phyloP scores from a whole-genome alignment of 2,329 filamentous ascomycete species.

The Fusarium coicis region DNA sequence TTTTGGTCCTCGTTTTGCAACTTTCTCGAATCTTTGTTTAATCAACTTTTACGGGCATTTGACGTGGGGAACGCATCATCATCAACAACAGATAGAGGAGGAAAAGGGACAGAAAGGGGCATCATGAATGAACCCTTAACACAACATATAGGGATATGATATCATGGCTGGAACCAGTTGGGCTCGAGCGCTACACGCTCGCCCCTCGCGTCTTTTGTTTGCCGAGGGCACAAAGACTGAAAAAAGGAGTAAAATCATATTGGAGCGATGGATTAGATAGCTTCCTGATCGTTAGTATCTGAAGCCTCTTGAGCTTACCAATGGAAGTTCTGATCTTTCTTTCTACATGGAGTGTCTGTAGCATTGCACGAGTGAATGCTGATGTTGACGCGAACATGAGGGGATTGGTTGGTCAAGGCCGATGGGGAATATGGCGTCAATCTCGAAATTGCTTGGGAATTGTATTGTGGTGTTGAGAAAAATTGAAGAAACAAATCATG shows the following conservation, averaged over 20 bases:
- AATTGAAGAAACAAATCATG: background rate
- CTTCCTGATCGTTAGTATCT: constrained; percentile 40
- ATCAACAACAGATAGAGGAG: constrained; percentile 38
- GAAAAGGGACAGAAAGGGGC: constrained; percentile 21
- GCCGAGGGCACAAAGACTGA: constrained; percentile 35
- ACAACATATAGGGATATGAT: constrained; percentile 35
- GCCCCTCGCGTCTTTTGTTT: constrained; percentile 28
- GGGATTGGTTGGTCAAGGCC: background rate
- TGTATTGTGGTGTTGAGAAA: constrained; percentile 9
- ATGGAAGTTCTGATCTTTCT: constrained; percentile 46
- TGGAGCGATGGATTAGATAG: constrained; percentile 40
- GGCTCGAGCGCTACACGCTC: constrained; percentile 29
- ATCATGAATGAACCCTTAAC: constrained; percentile 22
- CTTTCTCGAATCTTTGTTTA: constrained; percentile 45
- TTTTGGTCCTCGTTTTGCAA: constrained; percentile 38
- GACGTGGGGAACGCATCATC: constrained; percentile 31
- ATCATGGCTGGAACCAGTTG: constrained; percentile 34
- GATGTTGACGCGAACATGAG: background rate
- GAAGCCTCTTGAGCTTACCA: constrained; percentile 39
- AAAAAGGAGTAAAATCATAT: constrained; percentile 43
- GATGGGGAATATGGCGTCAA: background rate
- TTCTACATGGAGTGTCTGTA: constrained; percentile 18
- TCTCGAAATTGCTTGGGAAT: background rate
- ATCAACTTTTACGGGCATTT: constrained; percentile 37
- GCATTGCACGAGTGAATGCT: constrained; percentile 4